phyloP scores from a whole-genome alignment of 108 stramenopile genomes.

The Bacterosira constricta region DNA sequence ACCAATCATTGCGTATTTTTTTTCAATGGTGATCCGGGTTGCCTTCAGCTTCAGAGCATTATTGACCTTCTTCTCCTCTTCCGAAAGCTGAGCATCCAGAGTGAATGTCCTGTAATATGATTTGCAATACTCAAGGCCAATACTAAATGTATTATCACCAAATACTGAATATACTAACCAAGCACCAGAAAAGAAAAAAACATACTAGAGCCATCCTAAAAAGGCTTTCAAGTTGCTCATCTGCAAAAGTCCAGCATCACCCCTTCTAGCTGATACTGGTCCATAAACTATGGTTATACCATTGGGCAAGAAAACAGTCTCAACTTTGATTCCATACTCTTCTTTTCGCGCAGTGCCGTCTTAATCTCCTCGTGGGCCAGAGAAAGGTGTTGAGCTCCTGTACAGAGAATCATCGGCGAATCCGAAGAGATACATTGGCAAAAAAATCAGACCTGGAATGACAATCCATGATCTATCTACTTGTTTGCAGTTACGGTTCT shows the following conservation, averaged over 20 bases:
- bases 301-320: slow-evolving; percentile 14
- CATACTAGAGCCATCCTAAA: not conserved
- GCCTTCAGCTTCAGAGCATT: not conserved
- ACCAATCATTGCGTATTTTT: not conserved
- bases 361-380: slow-evolving; percentile 22
- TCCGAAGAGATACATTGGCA: slow-evolving; percentile 20
- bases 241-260: not conserved
- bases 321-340: slow-evolving; percentile 10
- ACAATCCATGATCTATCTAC: too few relatives aligned
- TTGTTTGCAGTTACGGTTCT: too few relatives aligned
- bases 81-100: not conserved
- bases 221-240: slow-evolving; percentile 8
- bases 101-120: not conserved
- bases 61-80: not conserved
- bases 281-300: slow-evolving; percentile 16
- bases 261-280: not conserved
- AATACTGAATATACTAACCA: not conserved
- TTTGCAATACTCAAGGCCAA: not conserved
- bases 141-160: not conserved
- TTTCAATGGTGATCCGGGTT: not conserved
- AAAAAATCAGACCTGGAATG: not conserved
- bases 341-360: slow-evolving; percentile 9
- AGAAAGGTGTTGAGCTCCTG: slow-evolving; percentile 6
- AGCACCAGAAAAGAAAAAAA: not conserved
- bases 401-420: slow-evolving; percentile 13